Evolutionary conservation across 2,329 filamentous ascomycete genomes (phyloP).

Genomic region (Tolypocladium paradoxum): DNA sequence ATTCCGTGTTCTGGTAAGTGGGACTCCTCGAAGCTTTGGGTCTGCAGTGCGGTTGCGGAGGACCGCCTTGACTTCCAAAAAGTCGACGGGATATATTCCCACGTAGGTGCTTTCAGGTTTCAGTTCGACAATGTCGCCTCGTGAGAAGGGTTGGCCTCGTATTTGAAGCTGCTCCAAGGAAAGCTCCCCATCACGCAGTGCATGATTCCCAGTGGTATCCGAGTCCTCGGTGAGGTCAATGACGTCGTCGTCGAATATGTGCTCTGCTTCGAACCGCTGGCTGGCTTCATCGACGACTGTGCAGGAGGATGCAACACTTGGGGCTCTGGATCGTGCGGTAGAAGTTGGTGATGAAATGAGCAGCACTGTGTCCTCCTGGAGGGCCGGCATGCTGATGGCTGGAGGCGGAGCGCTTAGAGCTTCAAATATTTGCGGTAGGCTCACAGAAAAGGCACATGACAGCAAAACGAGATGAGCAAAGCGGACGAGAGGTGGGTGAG

Average conservation of each 20-base stretch:
- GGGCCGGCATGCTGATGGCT: neutral
- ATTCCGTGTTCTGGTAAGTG: slow-evolving; percentile 23
- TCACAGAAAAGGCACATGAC: too few relatives aligned
- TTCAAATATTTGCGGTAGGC: too few relatives aligned
- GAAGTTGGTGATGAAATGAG: neutral
- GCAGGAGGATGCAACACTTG: slow-evolving; percentile 5
- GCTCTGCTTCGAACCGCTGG: neutral
- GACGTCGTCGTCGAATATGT: slow-evolving; percentile 11
- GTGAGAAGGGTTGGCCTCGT: slow-evolving; percentile 5
- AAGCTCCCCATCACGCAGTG: slow-evolving; percentile 12
- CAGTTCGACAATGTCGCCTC: slow-evolving; percentile 19
- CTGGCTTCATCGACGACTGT: slow-evolving; percentile 10
- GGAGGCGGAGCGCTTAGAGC: neutral
- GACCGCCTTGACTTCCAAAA: slow-evolving; percentile 32
- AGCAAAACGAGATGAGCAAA: too few relatives aligned
- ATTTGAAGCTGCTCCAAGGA: slow-evolving; percentile 8
- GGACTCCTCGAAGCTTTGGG: slow-evolving; percentile 25
- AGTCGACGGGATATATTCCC: slow-evolving; percentile 17
- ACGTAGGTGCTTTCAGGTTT: slow-evolving; percentile 4
- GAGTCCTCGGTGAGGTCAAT: slow-evolving; percentile 24
- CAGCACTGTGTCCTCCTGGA: neutral
- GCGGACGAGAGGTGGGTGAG: too few relatives aligned
- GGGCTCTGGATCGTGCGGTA: neutral
- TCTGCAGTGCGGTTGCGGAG: slow-evolving; percentile 15
- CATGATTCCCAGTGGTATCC: slow-evolving; percentile 2